Base-by-base conservation (phyloP, 1,284 basidiomycete genomes). In the Ceratobasidium sp. region DNA sequence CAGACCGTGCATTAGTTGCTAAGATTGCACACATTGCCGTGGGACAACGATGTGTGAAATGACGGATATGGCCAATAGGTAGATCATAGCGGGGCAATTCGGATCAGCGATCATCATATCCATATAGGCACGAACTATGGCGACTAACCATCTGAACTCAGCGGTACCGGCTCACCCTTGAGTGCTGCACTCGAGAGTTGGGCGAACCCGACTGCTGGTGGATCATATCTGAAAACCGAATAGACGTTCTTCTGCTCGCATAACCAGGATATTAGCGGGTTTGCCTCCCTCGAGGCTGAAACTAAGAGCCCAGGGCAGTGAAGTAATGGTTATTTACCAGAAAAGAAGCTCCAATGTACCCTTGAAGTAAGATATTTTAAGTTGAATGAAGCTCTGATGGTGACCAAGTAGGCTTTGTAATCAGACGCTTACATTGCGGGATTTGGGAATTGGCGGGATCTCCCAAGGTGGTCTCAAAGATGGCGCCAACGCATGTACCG, bases 151-250 rank as follows among this genome's bases (percentile, higher is more conserved):
- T 46, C 23, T 39, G 14, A 36, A 5, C 50, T 27, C 23, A 56
- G 29, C 6, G 62, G 62, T 16, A 56, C 62, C 11, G 50, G 62
- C 30, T 56, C 52, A 14, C 42, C 25, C 29, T 67, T 52, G 52
- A 56, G 44, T 11, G 71, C 72, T 19, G 44, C 42, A 42, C 39
- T 27, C 5, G 77, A 73, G 2, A 81, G 75, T 9, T 73, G 73
- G 8, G 93, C 93, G 75, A 96, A 95, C 0, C 94, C 93, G 52
- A 96, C 86, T 1, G 91, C 86, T 0, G 89, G 78, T 0, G 93
- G 90, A 29, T 80, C 78, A 73, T 86, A 88, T 50, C 90, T 84
- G 80, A 88, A 95, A 7, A 93, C 90, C 0, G 91, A 87, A 79
- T 94, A 96, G 0, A 93, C 90, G 75, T 95, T 95, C 85, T 96